Percentiles rank a stretch among this genome's conserved stretches.
Evolutionary conservation across 2,329 filamentous ascomycete species (phyloP).

Genomic region (Neofusicoccum cordaticola): DNA sequence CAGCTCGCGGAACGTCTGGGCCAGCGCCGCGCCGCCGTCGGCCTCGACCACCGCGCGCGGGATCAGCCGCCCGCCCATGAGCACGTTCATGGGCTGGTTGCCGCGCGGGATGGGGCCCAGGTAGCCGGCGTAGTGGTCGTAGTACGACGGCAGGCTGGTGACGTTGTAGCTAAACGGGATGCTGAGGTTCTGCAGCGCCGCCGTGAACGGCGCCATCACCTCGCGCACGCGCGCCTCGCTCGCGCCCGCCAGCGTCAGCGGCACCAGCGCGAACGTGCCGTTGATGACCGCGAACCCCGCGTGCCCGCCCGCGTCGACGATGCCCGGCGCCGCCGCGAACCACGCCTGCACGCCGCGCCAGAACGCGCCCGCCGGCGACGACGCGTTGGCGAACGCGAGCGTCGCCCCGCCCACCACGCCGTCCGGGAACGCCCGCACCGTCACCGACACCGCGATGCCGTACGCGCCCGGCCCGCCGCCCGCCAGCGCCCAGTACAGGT

Average conservation of each 20-base stretch:
- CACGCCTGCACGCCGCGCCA: not conserved
- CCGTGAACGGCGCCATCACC: slow-evolving; percentile 24
- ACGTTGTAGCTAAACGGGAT: slow-evolving; percentile 25
- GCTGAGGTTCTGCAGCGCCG: slow-evolving; percentile 21
- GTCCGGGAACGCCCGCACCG: slow-evolving; percentile 27
- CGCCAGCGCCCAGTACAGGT: slow-evolving; percentile 37
- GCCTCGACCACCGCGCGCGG: slow-evolving; percentile 3
- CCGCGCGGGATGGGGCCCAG: slow-evolving; percentile 29
- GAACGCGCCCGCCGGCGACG: not conserved
- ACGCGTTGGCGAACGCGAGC: slow-evolving; percentile 18
- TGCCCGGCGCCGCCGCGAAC: not conserved
- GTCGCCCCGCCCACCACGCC: slow-evolving; percentile 25
- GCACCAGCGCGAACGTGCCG: not conserved
- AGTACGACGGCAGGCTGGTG: slow-evolving; percentile 26
- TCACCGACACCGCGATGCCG: slow-evolving; percentile 31
- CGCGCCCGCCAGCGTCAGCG: not conserved
- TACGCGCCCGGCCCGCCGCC: slow-evolving; percentile 33
- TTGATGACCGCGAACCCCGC: not conserved
- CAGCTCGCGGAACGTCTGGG: not conserved
- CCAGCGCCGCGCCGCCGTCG: not conserved
- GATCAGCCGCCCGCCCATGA: slow-evolving; percentile 20
- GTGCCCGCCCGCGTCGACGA: slow-evolving; percentile 2
- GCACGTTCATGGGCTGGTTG: not conserved
- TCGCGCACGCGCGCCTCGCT: not conserved
- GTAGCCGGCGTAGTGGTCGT: slow-evolving; percentile 27